phyloP scores from a whole-genome alignment of 805 yeast genomes.

The Millerozyma miso region DNA sequence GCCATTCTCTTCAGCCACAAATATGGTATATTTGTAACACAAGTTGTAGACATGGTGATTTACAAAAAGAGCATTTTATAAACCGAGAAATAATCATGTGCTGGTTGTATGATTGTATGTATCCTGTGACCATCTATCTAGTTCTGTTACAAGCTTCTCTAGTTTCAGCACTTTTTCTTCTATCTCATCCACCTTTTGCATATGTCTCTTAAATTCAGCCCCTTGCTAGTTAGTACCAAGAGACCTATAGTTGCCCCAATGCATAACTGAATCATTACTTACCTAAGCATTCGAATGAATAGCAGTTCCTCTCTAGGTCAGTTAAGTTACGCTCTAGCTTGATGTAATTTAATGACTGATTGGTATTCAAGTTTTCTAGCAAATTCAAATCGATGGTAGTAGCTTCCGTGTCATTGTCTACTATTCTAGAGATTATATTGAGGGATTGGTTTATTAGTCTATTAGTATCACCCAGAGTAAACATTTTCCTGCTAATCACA shows the following conservation, averaged over 20 bases:
- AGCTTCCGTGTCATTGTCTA: conserved; percentile 40
- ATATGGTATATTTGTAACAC: neutral
- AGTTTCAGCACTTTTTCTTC: conserved; percentile 36
- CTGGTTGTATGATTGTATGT: conserved; percentile 44
- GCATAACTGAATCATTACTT: conserved; percentile 10
- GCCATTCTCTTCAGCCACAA: neutral
- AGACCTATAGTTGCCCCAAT: too few species aligned
- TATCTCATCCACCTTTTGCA: conserved; percentile 22
- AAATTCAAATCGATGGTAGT: conserved; percentile 44
- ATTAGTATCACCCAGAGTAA: conserved; percentile 27
- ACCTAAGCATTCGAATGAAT: conserved; percentile 22
- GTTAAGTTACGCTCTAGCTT: conserved; percentile 38
- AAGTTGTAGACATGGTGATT: too few species aligned
- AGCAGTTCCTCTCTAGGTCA: conserved; percentile 40
- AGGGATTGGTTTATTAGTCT: conserved; percentile 26
- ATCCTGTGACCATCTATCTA: conserved; percentile 61
- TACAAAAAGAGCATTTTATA: too few species aligned
- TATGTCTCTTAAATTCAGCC: conserved; percentile 21
- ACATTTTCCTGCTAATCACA: too few species aligned
- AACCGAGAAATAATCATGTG: too few species aligned
- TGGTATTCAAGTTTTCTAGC: conserved; percentile 54
- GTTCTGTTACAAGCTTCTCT: conserved; percentile 47
- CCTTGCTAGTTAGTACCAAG: conserved; percentile 10
- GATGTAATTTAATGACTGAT: conserved; percentile 50
- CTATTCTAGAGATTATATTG: conserved; percentile 22